phyloP scores from a whole-genome alignment of 2,329 filamentous ascomycete species.

The Microcera coccophila region DNA sequence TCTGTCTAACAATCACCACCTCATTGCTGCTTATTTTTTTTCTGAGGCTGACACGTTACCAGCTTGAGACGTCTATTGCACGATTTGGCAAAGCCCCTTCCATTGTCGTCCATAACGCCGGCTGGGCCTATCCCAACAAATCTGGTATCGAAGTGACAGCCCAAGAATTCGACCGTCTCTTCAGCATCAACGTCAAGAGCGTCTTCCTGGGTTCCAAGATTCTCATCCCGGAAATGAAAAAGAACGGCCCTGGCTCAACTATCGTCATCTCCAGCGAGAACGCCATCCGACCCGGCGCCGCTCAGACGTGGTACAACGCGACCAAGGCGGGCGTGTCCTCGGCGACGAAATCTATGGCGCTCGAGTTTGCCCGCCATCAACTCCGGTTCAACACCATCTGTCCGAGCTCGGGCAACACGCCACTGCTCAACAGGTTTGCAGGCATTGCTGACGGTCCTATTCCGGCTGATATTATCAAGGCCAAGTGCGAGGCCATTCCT shows the following conservation, averaged over 20 bases:
- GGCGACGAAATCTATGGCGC: constrained; percentile 57
- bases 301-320: constrained; percentile 77
- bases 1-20: no score
- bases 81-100: constrained; percentile 10
- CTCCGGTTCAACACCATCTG: constrained; percentile 72
- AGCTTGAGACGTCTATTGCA: constrained; percentile 12
- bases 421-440: no score
- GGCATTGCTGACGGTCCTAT: constrained; percentile 16
- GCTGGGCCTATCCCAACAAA: neutral
- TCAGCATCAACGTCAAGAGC: constrained; percentile 81
- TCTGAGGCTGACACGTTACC: neutral
- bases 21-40: no score
- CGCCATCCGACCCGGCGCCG: constrained; percentile 66
- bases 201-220: constrained; percentile 82
- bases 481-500: constrained; percentile 18
- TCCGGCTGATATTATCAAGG: constrained; percentile 15
- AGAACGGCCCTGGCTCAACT: constrained; percentile 67
- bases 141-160: constrained; percentile 54
- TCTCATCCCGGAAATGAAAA: constrained; percentile 63
- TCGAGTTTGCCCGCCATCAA: constrained; percentile 67
- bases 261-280: constrained; percentile 74
- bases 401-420: constrained; percentile 65
- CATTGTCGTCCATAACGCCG: constrained; percentile 2
- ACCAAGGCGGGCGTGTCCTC: constrained; percentile 68
- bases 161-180: constrained; percentile 78